Evolutionary conservation across 257 asterid genomes (phyloP).

Genomic region (Cinchona pubescens): DNA sequence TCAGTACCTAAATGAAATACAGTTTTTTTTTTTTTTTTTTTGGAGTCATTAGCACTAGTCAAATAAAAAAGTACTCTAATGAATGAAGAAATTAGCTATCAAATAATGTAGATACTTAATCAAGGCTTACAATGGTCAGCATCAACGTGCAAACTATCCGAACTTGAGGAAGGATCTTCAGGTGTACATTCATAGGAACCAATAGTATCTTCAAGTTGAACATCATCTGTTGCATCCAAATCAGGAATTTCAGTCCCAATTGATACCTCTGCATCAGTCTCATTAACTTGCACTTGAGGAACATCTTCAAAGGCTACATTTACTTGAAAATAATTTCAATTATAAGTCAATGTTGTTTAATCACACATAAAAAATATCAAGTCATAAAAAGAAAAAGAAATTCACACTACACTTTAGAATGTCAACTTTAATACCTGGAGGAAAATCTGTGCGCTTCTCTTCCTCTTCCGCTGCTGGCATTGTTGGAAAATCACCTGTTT

Average conservation of each 20-base stretch:
- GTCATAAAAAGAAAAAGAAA: background rate
- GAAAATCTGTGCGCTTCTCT: conserved; percentile 32
- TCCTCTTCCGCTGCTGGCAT: conserved; percentile 28
- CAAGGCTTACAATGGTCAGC: conserved; percentile 45
- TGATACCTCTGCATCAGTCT: conserved; percentile 84
- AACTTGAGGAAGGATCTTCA: conserved; percentile 41
- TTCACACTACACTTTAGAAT: background rate
- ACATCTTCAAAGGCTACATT: conserved; percentile 56
- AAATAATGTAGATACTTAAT: background rate
- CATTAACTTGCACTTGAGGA: conserved; percentile 43
- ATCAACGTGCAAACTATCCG: conserved; percentile 23
- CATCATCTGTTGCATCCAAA: conserved; percentile 61
- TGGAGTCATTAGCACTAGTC: background rate
- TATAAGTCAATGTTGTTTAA: conserved; percentile 4
- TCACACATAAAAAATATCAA: background rate
- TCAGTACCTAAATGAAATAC: conserved; percentile 34
- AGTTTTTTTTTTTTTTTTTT: too few relatives aligned
- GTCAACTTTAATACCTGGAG: conserved; percentile 28
- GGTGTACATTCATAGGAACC: conserved; percentile 29
- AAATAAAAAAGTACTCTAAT: background rate
- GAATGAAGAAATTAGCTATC: background rate
- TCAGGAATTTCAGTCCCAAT: conserved; percentile 97
- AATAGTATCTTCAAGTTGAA: conserved; percentile 38
- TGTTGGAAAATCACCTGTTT: conserved; percentile 6
- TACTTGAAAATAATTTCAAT: conserved; percentile 21